Conservation (phyloP, 2,329 filamentous ascomycete genomes). For the Colletotrichum navitas region DNA sequence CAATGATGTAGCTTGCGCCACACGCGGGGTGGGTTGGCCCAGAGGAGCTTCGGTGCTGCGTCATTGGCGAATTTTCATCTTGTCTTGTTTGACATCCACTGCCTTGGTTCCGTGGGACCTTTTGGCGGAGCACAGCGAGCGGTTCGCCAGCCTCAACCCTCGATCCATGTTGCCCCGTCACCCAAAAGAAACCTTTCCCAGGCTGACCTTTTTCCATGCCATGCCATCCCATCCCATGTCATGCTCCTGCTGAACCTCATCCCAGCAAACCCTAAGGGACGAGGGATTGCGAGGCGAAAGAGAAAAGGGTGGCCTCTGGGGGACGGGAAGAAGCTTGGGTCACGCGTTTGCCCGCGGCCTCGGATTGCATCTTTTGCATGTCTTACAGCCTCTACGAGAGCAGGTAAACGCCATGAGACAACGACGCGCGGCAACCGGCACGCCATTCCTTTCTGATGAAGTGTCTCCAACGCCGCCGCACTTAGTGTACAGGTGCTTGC, state of each 20-base stretch:
- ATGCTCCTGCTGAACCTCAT: not conserved
- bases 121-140: conserved; percentile 5
- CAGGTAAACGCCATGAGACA: conserved; percentile 26
- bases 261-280: not conserved
- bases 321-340: conserved; percentile 5
- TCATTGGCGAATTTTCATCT: conserved; percentile 31
- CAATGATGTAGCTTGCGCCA: conserved; percentile 34
- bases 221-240: too few species aligned
- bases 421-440: conserved; percentile 39
- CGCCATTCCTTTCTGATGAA: not conserved
- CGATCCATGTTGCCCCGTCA: conserved; percentile 13
- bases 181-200: too few species aligned
- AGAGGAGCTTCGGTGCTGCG: conserved; percentile 31
- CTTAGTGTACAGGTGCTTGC: not conserved
- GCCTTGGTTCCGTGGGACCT: conserved; percentile 34
- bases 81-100: conserved; percentile 1
- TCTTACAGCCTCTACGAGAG: conserved; percentile 14
- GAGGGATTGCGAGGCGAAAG: too few species aligned
- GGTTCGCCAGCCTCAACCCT: conserved; percentile 30
- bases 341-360: conserved; percentile 19
- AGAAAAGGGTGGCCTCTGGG: too few species aligned
- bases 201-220: too few species aligned
- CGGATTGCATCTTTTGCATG: conserved; percentile 5
- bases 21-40: conserved; percentile 23
- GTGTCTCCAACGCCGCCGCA: not conserved